These are phyloP conservation scores for Blastobotrys peoriensis DNA, from an alignment of 805 yeast genomes.

Conservation along the genomic window DNA sequence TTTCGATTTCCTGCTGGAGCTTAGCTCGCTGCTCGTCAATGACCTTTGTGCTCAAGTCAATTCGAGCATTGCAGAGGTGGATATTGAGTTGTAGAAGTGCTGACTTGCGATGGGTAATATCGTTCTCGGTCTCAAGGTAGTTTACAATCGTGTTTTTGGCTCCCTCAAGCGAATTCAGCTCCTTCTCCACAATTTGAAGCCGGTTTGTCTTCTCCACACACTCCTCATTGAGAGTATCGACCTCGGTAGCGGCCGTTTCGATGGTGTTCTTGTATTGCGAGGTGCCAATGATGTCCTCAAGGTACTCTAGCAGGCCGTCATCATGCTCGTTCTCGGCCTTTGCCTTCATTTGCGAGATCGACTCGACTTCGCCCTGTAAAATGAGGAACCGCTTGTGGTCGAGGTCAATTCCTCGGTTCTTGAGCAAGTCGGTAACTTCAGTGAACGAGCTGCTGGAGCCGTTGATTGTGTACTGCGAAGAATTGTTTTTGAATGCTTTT, in stretches of 20 bases:
- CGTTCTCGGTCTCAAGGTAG: constrained; percentile 60
- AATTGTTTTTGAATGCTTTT: constrained; percentile 67
- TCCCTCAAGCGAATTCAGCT: constrained; percentile 54
- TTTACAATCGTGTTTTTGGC: constrained; percentile 64
- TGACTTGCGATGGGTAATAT: constrained; percentile 47
- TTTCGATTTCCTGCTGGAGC: constrained; percentile 39
- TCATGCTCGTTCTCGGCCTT: constrained; percentile 89
- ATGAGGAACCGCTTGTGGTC: constrained; percentile 93
- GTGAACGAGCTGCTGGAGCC: constrained; percentile 63
- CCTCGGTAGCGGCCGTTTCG: constrained; percentile 52
- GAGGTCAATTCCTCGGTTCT: constrained; percentile 81
- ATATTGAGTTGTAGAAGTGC: constrained; percentile 49
- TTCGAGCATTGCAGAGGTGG: constrained; percentile 34
- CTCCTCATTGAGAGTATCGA: constrained; percentile 71
- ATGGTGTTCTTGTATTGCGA: constrained; percentile 72
- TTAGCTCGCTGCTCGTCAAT: constrained; percentile 38
- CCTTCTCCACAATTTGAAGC: constrained; percentile 72
- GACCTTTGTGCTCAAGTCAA: constrained; percentile 36
- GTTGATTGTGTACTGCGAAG: constrained; percentile 74
- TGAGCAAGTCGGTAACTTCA: constrained; percentile 68
- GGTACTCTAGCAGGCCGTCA: constrained; percentile 88
- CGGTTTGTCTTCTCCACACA: constrained; percentile 78
- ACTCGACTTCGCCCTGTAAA: constrained; percentile 96
- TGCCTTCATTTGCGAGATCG: constrained; percentile 97
- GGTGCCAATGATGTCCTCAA: constrained; percentile 97